Percentiles rank a stretch among this genome's conserved stretches.
Conservation (phyloP, 2,329 filamentous ascomycete species). For the Trichoderma gracile region DNA sequence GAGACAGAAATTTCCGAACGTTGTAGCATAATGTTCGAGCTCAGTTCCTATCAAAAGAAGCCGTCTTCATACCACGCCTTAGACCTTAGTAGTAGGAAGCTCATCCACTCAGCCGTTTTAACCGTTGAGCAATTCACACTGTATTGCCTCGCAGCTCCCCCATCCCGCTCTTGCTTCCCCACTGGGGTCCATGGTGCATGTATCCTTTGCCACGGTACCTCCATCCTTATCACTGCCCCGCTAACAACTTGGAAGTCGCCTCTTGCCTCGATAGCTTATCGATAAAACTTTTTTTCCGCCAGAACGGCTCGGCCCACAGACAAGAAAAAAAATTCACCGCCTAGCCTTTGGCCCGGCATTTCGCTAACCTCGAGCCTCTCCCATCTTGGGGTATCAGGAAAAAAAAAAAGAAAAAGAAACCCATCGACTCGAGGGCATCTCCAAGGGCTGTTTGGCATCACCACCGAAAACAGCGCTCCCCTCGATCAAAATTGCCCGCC, state of each 20-base stretch:
- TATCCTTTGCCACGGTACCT: constrained; percentile 27
- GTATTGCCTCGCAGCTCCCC: background rate
- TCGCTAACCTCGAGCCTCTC: constrained; percentile 30
- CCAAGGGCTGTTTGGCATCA: constrained; percentile 8
- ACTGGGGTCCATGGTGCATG: too few species aligned
- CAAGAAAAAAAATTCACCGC: constrained; percentile 39
- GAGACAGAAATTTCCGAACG: too few species aligned
- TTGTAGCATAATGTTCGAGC: too few species aligned
- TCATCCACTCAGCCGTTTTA: too few species aligned
- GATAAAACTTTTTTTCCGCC: constrained; percentile 31
- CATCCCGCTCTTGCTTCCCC: background rate
- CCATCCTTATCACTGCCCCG: constrained; percentile 21
- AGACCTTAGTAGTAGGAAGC: too few species aligned
- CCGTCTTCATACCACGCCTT: too few species aligned
- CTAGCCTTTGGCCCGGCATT: constrained; percentile 32
- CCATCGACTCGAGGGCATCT: constrained; percentile 7
- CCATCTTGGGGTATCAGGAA: constrained; percentile 29
- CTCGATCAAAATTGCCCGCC: constrained; percentile 38
- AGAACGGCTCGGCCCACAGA: constrained; percentile 31
- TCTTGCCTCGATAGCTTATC: constrained; percentile 28
- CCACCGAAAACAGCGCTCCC: constrained; percentile 14
- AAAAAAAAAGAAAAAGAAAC: constrained; percentile 17
- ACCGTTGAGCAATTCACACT: background rate
- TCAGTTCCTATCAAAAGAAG: too few species aligned
- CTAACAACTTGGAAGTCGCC: constrained; percentile 1